Conservation (phyloP, 345 rosid species). For the Euphorbia peplus region DNA sequence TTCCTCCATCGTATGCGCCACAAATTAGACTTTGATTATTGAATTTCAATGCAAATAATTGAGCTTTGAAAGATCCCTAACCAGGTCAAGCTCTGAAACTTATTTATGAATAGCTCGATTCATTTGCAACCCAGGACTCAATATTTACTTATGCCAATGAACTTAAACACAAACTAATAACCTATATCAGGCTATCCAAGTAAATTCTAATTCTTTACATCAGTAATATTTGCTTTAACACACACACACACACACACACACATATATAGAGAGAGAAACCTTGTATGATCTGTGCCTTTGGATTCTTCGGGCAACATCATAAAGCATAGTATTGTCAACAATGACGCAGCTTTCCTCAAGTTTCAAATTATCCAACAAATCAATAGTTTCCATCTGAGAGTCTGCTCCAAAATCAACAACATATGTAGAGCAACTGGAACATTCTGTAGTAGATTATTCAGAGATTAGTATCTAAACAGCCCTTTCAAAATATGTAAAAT, state of each 20-base stretch:
- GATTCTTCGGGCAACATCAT: slow-evolving; percentile 47
- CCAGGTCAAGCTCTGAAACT: background rate
- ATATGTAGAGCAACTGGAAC: slow-evolving; percentile 19
- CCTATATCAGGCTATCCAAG: background rate
- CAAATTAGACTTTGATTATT: background rate
- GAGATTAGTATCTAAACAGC: slow-evolving; percentile 3
- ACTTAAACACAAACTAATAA: background rate
- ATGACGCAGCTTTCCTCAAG: slow-evolving; percentile 39
- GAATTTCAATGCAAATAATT: background rate
- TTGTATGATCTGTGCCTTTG: slow-evolving; percentile 51
- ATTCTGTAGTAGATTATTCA: slow-evolving; percentile 31
- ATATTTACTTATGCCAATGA: background rate
- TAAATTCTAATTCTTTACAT: background rate
- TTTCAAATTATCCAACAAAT: slow-evolving; percentile 35
- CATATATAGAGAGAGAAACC: slow-evolving; percentile 33
- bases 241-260: background rate
- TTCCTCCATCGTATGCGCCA: background rate
- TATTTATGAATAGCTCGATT: background rate
- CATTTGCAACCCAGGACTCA: background rate
- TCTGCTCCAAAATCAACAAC: slow-evolving; percentile 19
- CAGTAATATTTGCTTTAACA: background rate
- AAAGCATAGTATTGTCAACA: slow-evolving; percentile 41
- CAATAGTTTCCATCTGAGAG: slow-evolving; percentile 48
- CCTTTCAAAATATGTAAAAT: background rate
- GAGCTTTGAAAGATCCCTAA: background rate